Base-by-base conservation (phyloP, 768 basidiomycete species). In the Lentinus brumalis region DNA sequence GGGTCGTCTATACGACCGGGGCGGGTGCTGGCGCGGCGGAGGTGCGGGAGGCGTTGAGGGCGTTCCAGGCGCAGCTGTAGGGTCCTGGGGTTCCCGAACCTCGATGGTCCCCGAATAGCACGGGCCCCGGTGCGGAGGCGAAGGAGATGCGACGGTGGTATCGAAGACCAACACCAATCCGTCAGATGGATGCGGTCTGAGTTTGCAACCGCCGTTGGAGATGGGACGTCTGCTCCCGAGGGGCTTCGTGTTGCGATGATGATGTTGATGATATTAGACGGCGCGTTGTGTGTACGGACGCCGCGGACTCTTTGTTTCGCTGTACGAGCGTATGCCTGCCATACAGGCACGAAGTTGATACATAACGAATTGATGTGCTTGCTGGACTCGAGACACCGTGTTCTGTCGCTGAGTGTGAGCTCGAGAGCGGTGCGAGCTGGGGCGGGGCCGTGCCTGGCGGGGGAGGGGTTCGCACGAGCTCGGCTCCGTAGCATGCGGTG, bases 1-100 rank as follows among this genome's bases (percentile, higher is more conserved):
- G 84, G 41, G 88, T 95, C 60, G 75, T 88, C 31, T 96, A 95
- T 72, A 94, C 92, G 41, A 78, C 83, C 58, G 89, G 92, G 52
- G 73, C 74, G 21, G 84, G 77, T 29, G 72, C 74, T 0, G 84
- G 78, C 9, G 77, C 75, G 41, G 74, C 72, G 44, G 86, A 85
- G 62, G 84, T 86, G n/a, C 75, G 83, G 61, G 72, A 71, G 49
- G 78, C 77, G 38, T 78, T 92, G 10, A 72, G 74, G 35, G 75
- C 67, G 56, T 88, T 83, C 72, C 83, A 81, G 26, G 74, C 69
- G 16, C 44, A 45, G 44, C 15, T 8, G 50, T 16, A 75, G 75
- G 61, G 78, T 21, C 68, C 77, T 60, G 78, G 76, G 52, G 75
- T 69, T 62, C 41, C 35, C 21, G 21, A 26, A 26, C 21, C 4